Percentiles rank a stretch among this genome's conserved stretches.
Evolutionary conservation across 257 asterid species (phyloP).

Genomic region (Solanum appendiculatum): DNA sequence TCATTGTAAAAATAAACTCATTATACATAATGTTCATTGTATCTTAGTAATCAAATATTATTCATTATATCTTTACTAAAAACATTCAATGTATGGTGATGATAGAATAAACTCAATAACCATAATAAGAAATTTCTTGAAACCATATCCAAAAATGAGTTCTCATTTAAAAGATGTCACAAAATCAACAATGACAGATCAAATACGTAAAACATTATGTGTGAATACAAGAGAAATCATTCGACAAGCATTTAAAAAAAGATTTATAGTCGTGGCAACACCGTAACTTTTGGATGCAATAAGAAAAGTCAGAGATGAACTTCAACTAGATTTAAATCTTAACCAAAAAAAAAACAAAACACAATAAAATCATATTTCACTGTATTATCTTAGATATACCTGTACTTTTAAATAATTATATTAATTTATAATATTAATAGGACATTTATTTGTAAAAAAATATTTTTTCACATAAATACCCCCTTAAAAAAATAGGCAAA

Average conservation of each 20-base stretch:
- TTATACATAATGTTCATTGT: neutral
- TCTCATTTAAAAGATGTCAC: no score
- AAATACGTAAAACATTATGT: neutral
- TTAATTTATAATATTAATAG: no score
- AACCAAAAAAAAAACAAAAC: no score
- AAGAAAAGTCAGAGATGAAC: no score
- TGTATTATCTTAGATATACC: no score
- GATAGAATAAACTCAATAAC: no score
- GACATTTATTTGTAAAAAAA: neutral
- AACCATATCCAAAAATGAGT: neutral
- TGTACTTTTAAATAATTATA: no score
- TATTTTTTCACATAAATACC: neutral
- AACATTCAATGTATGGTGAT: neutral
- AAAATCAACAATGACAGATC: no score
- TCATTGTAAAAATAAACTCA: neutral
- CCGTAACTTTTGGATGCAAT: neutral
- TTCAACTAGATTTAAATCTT: neutral
- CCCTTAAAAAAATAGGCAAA: neutral
- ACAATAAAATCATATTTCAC: no score
- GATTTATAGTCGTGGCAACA: neutral
- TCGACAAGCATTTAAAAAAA: neutral
- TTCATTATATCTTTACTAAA: neutral
- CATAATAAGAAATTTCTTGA: neutral
- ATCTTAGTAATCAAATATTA: neutral
- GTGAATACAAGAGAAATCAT: neutral